These are phyloP conservation scores for Monascus purpureus DNA, from an alignment of 495 filamentous ascomycete genomes.

Conservation along the genomic window DNA sequence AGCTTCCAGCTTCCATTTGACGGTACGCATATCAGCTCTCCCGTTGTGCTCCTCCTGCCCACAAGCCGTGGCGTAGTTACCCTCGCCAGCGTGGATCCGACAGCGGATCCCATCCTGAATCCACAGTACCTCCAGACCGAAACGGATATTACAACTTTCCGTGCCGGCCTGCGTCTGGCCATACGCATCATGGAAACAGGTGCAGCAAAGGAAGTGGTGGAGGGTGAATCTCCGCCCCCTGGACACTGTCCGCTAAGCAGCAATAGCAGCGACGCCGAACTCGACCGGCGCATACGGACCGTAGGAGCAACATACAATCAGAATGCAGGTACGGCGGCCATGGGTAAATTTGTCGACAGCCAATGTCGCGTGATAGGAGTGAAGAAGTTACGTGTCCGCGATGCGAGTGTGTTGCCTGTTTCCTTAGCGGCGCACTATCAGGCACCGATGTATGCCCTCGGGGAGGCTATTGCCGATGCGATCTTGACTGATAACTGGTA, in stretches of 20 bases:
- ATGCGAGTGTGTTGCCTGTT: constrained; percentile 26
- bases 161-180: constrained; percentile 9
- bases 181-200: constrained; percentile 7
- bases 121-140: constrained; percentile 29
- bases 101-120: constrained; percentile 20
- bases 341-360: constrained; percentile 28
- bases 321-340: constrained; percentile 19
- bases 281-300: constrained; percentile 11
- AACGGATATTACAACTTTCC: constrained; percentile 14
- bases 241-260: constrained; percentile 7
- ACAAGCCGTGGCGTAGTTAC: constrained; percentile 30
- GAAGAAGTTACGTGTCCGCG: constrained; percentile 19
- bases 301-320: constrained; percentile 14
- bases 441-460: constrained; percentile 20
- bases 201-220: constrained; percentile 8
- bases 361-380: constrained; percentile 24
- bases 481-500: too few relatives aligned
- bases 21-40: constrained; percentile 20
- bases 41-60: constrained; percentile 16
- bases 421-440: constrained; percentile 19
- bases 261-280: constrained; percentile 15
- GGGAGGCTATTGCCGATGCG: constrained; percentile 16
- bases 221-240: constrained; percentile 8
- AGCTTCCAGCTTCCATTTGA: constrained; percentile 17
- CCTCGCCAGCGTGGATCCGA: constrained; percentile 16